Evolutionary conservation across 2,329 filamentous ascomycete genomes (phyloP).

Genomic region (Pseudocercospora crystallina): DNA sequence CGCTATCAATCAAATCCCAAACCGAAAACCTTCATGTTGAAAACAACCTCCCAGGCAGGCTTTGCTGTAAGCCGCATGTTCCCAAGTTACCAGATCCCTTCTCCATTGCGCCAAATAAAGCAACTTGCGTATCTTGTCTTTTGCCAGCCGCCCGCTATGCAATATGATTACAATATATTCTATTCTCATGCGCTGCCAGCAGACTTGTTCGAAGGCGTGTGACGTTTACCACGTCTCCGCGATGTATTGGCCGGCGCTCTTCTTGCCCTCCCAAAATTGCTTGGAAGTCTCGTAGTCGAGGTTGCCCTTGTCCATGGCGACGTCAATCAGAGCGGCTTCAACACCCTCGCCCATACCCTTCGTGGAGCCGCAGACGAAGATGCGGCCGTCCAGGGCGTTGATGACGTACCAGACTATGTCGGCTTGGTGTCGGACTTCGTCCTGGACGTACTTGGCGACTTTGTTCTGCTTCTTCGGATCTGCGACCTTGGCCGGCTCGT

Average conservation of each 20-base stretch:
- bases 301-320: slow-evolving; percentile 90
- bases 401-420: slow-evolving; percentile 99
- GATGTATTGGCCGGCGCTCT: slow-evolving; percentile 91
- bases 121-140: background rate
- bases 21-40: background rate
- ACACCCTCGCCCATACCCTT: slow-evolving; percentile 98
- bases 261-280: slow-evolving; percentile 90
- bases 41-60: background rate
- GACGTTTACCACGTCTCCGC: slow-evolving; percentile 54
- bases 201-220: background rate
- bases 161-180: background rate
- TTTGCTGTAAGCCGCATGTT: background rate
- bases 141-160: background rate
- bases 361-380: slow-evolving; percentile 94
- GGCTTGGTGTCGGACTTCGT: slow-evolving; percentile 86
- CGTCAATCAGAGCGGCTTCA: slow-evolving; percentile 79
- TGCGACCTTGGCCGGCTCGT: slow-evolving; percentile 59
- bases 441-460: slow-evolving; percentile 89
- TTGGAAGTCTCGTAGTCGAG: slow-evolving; percentile 77
- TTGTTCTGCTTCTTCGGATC: slow-evolving; percentile 62
- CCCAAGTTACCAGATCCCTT: background rate
- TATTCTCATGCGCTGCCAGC: too few relatives aligned
- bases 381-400: slow-evolving; percentile 90
- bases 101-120: background rate
- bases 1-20: slow-evolving; percentile 18